Evolutionary conservation across 805 yeast genomes (phyloP).

Genomic region (Candida endomychidarum): DNA sequence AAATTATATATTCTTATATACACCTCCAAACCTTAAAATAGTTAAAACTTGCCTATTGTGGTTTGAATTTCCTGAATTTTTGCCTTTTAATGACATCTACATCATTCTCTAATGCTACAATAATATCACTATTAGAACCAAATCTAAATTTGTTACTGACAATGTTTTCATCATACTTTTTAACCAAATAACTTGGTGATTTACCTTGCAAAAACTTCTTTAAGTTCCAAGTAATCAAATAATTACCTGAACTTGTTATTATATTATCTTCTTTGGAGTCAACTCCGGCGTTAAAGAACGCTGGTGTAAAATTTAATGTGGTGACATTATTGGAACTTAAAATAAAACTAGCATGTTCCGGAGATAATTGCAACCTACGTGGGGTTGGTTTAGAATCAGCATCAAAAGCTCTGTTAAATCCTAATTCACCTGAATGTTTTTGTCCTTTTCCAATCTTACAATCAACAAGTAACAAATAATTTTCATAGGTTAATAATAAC

Average conservation of each 20-base stretch:
- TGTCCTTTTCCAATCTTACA: slow-evolving; percentile 58
- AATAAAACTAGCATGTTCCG: slow-evolving; percentile 71
- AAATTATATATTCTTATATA: too few species aligned
- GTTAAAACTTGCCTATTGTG: too few species aligned
- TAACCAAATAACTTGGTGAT: slow-evolving; percentile 52
- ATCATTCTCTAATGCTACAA: slow-evolving; percentile 73
- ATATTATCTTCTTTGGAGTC: slow-evolving; percentile 65
- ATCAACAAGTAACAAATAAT: slow-evolving; percentile 70
- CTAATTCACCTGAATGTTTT: slow-evolving; percentile 23
- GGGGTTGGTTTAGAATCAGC: slow-evolving; percentile 59
- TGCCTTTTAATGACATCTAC: slow-evolving; percentile 66
- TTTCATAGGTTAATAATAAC: slow-evolving; percentile 76
- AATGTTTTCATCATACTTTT: slow-evolving; percentile 57
- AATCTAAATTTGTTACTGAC: slow-evolving; percentile 78
- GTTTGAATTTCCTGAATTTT: slow-evolving; percentile 57
- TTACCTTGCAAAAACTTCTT: slow-evolving; percentile 52
- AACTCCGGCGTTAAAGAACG: slow-evolving; percentile 74
- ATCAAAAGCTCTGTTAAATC: slow-evolving; percentile 12
- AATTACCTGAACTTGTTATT: slow-evolving; percentile 79
- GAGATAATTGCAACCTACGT: slow-evolving; percentile 61
- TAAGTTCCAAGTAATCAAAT: slow-evolving; percentile 78
- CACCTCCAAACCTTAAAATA: too few species aligned
- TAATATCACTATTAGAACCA: slow-evolving; percentile 68
- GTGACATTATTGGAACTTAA: slow-evolving; percentile 46
- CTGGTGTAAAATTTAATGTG: slow-evolving; percentile 63